Conservation (phyloP, 176 grass and related monocot genomes). For the Oryza punctata region DNA sequence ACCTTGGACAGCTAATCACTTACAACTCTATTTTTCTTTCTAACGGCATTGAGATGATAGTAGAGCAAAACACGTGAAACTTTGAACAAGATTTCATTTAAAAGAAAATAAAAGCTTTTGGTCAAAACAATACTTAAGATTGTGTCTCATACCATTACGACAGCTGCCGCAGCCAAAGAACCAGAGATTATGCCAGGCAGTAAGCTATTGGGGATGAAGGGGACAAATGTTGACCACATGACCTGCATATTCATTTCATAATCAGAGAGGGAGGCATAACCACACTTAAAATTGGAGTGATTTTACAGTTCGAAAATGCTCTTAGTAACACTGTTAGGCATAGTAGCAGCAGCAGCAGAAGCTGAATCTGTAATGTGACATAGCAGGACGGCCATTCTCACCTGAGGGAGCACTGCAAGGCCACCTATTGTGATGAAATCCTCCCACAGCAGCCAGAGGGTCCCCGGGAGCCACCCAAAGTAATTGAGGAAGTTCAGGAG, state of each 20-base stretch:
- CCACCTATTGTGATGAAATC: constrained; percentile 88
- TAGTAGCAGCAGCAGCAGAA: background rate
- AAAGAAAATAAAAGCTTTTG: too few relatives aligned
- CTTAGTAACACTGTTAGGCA: background rate
- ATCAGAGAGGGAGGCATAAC: background rate
- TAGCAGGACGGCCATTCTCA: constrained; percentile 12
- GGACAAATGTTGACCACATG: constrained; percentile 99
- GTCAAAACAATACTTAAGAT: constrained; percentile 17
- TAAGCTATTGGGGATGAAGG: constrained; percentile 83
- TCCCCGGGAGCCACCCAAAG: constrained; percentile 59
- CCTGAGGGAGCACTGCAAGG: constrained; percentile 90
- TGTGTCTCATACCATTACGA: constrained; percentile 56
- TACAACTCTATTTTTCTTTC: background rate
- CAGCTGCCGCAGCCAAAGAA: constrained; percentile 61
- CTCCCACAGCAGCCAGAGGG: constrained; percentile 79
- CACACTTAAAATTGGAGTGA: background rate
- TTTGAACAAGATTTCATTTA: background rate
- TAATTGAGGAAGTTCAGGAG: constrained; percentile 90
- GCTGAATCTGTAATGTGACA: constrained; percentile 13
- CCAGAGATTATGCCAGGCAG: constrained; percentile 75
- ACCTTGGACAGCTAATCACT: background rate
- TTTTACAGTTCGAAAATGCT: background rate
- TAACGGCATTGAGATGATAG: background rate
- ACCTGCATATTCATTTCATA: constrained; percentile 55
- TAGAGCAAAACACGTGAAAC: background rate